Base-by-base conservation (phyloP, 1,139 yeast species). In the Lizanozyma gosingica region DNA sequence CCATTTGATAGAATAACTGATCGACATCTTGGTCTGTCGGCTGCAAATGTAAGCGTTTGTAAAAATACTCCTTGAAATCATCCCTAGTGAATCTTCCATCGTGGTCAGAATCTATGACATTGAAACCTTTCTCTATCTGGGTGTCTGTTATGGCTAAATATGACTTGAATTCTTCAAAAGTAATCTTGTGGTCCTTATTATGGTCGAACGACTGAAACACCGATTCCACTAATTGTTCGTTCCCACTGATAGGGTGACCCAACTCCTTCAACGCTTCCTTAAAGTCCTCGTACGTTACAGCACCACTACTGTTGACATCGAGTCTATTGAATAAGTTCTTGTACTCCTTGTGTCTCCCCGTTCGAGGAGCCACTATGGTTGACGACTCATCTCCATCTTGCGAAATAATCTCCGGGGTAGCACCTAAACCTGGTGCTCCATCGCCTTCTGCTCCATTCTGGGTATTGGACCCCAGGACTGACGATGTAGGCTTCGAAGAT, bases 91-190 rank as follows among this genome's bases (percentile, higher is more conserved):
- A 70, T 45, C 62, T 73, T 1, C 97, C 96, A 55, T 86, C 95
- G 40, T 79, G 66, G 54, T 87, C 90, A 41, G 66, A 66, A 58
- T 88, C 97, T 35, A 88, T 72, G 44, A 69, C 72, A 41, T 69
- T 65, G 56, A 88, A 88, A 0, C 95, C 92, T 38, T 62, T 65
- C 41, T 74, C 70, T 42, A 88, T 80, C 55, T 85, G 92, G 33
- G 65, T 67, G 51, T 84, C 94, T 1, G 92, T 83, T 16, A 68
- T 66, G 3, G 65, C 57, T 33, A 83, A 72, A 55, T 82, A 84
- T 34, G 62, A 59, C 47, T 76, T 72, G 54, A 84, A 83, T 53
- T 82, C 87, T 18, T 66, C 63, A 45, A 71, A 76, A 52, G 80
- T 83, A 18, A 82, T 70, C 8, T 67, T 61, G 18, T 73, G 67